Conservation (phyloP, 129 eudicot species). For the Helichrysum umbraculigerum region DNA sequence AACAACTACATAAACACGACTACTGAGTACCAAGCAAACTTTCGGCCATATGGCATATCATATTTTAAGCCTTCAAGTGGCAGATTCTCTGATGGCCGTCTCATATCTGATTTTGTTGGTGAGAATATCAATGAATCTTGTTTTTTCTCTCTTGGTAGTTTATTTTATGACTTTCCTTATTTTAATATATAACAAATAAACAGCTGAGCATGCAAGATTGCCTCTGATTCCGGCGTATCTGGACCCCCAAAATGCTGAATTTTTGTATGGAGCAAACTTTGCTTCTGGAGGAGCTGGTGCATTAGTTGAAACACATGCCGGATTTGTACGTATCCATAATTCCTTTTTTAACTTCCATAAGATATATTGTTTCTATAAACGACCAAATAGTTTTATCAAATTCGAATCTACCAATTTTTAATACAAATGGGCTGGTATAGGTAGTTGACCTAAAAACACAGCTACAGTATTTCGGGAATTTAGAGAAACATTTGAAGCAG, state of each 20-base stretch:
- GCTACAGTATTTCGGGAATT: conserved; percentile 29
- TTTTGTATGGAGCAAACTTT: conserved; percentile 45
- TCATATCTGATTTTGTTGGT: conserved; percentile 59
- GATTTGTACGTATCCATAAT: conserved; percentile 29
- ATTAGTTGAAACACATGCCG: conserved; percentile 38
- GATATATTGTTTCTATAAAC: not conserved
- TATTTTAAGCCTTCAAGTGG: conserved; percentile 51
- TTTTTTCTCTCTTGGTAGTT: not conserved
- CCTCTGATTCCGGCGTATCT: conserved; percentile 40
- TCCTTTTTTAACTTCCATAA: not conserved
- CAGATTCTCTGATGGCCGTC: conserved; percentile 63
- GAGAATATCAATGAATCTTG: not conserved
- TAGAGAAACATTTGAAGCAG: conserved; percentile 22
- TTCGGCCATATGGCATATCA: conserved; percentile 54
- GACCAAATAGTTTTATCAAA: no score
- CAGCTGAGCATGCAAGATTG: conserved; percentile 45
- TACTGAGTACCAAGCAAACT: conserved; percentile 41
- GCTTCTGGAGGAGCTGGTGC: conserved; percentile 58
- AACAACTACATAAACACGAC: conserved; percentile 54
- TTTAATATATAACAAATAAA: not conserved
- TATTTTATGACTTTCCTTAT: not conserved
- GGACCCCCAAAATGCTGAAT: conserved; percentile 30
- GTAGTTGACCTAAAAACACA: conserved; percentile 37
- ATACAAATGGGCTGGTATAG: conserved; percentile 25
- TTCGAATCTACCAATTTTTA: no score